phyloP scores from a whole-genome alignment of 306 rosid species.

The Quercus wislizeni region DNA sequence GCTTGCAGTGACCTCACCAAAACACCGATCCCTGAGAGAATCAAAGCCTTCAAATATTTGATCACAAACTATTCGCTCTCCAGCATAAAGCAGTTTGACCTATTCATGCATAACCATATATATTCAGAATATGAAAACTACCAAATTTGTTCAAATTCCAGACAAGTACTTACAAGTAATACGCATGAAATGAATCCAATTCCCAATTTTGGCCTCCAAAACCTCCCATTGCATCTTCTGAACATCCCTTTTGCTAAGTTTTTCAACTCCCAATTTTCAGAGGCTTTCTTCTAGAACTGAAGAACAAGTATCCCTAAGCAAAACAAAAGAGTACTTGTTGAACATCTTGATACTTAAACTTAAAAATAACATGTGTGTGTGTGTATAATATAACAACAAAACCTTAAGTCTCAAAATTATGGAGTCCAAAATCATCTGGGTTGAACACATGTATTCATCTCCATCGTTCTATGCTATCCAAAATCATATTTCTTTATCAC shows the following conservation, averaged over 20 bases:
- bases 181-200: conserved; percentile 99
- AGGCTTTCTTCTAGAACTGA: conserved; percentile 90
- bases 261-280: conserved; percentile 87
- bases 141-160: conserved; percentile 6
- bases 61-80: conserved; percentile 90
- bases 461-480: no score
- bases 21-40: conserved; percentile 82
- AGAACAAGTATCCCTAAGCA: conserved; percentile 76
- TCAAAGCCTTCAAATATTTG: conserved; percentile 87
- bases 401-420: not conserved
- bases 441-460: no score
- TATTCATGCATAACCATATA: conserved; percentile 38
- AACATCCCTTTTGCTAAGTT: conserved; percentile 93
- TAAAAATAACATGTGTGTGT: no score
- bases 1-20: conserved; percentile 87
- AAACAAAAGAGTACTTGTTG: conserved; percentile 9
- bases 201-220: conserved; percentile 97
- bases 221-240: conserved; percentile 97
- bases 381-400: no score
- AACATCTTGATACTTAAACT: conserved; percentile 1
- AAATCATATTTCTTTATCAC: no score
- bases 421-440: no score
- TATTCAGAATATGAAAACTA: not conserved
- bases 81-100: conserved; percentile 93
- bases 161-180: conserved; percentile 67